phyloP scores from a whole-genome alignment of 2,329 filamentous ascomycete species.

The Grosmannia clavigera region DNA sequence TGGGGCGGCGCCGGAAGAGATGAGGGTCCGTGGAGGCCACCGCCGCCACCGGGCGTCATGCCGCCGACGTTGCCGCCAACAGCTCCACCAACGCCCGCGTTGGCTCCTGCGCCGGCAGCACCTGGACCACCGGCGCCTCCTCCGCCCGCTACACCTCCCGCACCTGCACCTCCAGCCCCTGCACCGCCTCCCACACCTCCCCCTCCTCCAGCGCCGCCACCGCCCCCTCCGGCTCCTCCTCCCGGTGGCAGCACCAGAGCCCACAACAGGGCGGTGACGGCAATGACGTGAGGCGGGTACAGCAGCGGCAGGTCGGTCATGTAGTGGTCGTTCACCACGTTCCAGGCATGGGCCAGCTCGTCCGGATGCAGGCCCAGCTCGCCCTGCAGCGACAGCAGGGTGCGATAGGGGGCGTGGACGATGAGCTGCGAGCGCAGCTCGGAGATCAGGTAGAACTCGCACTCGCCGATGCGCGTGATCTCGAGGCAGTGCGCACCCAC shows the following conservation, averaged over 20 bases:
- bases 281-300: constrained; percentile 75
- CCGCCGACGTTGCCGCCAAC: not conserved
- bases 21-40: not conserved
- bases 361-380: constrained; percentile 64
- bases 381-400: constrained; percentile 56
- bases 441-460: constrained; percentile 84
- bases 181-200: not conserved
- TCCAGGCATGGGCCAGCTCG: constrained; percentile 65
- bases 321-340: constrained; percentile 83
- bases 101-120: not conserved
- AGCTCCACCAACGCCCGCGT: constrained; percentile 24
- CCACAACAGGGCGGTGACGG: constrained; percentile 74
- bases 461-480: constrained; percentile 77
- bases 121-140: not conserved
- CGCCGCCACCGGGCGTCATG: not conserved
- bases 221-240: constrained; percentile 12
- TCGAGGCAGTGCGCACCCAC: constrained; percentile 52
- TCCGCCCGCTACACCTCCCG: not conserved
- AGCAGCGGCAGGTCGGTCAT: constrained; percentile 83
- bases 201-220: constrained; percentile 16
- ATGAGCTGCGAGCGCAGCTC: constrained; percentile 86
- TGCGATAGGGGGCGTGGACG: constrained; percentile 81
- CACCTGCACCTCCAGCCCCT: constrained; percentile 9
- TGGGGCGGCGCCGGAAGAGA: not conserved
- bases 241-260: constrained; percentile 70